Base-by-base conservation (phyloP, 805 yeast genomes). In the Candida vaughaniae region DNA sequence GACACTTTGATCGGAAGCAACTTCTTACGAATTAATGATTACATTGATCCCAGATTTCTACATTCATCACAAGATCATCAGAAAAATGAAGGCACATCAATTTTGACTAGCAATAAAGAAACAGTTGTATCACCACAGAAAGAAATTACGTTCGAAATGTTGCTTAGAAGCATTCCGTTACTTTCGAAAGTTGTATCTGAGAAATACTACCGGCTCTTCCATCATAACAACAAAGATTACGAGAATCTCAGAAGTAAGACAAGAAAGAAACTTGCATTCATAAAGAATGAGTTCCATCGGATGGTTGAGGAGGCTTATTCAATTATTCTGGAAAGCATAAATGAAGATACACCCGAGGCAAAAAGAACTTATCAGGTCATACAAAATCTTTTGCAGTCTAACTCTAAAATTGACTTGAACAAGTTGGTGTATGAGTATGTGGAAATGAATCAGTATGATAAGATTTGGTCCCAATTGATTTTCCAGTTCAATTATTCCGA, bases 371-470 rank as follows among this genome's bases (percentile, higher is more conserved):
- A 55, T 42, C 50, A 55, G 33, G 31, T 66, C 9, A 52, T 68
- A 3, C 53, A 52, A 19, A 51, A 58, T 25, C 54, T 67, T 5
- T 46, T 64, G 3, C 35, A 48, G 3, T 46, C 62, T 9, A 56
- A 66, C 28, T 73, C 75, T 0, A 57, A 52, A 1, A 42, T 71
- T 12, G 77, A 81, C 39, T 58, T 78, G 45, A 75, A 68, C 46
- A 68, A 66, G 39, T 64, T 78, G 30, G 66, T 88, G 2, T 82
- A 80, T 48, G 78, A 78, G 37, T 86, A 86, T 48, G 80, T 86
- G 11, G 96, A 90, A 49, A 49, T 71, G 42, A 79, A 80, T 39
- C 56, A 87, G 22, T 83, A 79, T 49, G 84, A 78, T 45, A 76
- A 73, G 42, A 53, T 88, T 5, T 85, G 95, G 93, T 46, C 62